phyloP scores from a whole-genome alignment of 345 rosid genomes.

The Sonneratia alba region DNA sequence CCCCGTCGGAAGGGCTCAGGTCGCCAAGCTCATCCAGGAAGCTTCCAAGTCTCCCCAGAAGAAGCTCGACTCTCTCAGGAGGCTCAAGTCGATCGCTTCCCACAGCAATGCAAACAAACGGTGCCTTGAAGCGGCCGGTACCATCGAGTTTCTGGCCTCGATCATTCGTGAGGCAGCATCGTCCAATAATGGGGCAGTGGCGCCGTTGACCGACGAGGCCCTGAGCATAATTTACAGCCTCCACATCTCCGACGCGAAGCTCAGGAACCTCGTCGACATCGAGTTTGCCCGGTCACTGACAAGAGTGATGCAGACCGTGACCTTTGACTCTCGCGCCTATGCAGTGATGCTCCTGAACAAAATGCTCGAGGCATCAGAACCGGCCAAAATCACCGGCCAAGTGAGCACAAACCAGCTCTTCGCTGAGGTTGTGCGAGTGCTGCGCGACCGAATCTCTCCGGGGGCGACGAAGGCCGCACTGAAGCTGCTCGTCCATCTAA shows the following conservation, averaged over 20 bases:
- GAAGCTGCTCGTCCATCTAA: constrained; percentile 29
- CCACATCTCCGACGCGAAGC: constrained; percentile 48
- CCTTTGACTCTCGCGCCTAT: constrained; percentile 44
- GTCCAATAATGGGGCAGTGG: background rate
- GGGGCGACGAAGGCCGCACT: constrained; percentile 58
- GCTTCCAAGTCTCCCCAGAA: constrained; percentile 38
- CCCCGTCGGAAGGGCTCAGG: constrained; percentile 43
- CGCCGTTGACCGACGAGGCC: constrained; percentile 37
- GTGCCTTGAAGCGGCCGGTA: constrained; percentile 65
- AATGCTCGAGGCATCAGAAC: constrained; percentile 45
- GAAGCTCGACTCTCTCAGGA: constrained; percentile 38
- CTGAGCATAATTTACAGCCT: constrained; percentile 49
- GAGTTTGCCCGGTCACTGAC: constrained; percentile 40
- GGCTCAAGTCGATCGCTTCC: constrained; percentile 40
- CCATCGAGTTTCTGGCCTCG: constrained; percentile 49
- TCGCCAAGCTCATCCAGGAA: constrained; percentile 42
- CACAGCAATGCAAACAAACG: constrained; percentile 52
- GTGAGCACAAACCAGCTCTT: constrained; percentile 23
- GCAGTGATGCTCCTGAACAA: constrained; percentile 34
- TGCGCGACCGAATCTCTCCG: constrained; percentile 43
- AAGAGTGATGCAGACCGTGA: constrained; percentile 35
- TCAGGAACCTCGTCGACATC: constrained; percentile 39
- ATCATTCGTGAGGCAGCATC: constrained; percentile 20
- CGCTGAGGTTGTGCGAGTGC: constrained; percentile 35
- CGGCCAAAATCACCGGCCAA: constrained; percentile 33